Percentiles rank a stretch among this genome's conserved stretches.
Conservation (phyloP, 2,329 filamentous ascomycete genomes). For the Pestalotiopsis sp. region DNA sequence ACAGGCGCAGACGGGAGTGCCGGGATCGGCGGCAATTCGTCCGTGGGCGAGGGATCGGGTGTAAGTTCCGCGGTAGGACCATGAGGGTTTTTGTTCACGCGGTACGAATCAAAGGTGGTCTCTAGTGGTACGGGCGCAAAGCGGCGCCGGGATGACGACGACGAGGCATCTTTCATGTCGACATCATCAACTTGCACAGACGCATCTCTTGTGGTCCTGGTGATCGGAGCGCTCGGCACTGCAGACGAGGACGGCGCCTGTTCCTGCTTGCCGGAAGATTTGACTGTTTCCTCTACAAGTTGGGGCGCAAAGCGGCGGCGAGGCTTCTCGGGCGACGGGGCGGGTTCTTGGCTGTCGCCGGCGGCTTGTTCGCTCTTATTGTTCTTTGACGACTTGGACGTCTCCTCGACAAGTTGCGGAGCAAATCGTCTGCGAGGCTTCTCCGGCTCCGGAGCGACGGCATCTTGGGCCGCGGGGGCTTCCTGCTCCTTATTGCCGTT, state of each 20-base stretch:
- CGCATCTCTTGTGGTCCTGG: conserved; percentile 29
- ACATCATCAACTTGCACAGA: conserved; percentile 30
- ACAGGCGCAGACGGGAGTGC: conserved; percentile 9
- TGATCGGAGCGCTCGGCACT: conserved; percentile 24
- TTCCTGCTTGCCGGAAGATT: conserved; percentile 22
- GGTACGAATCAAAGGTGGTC: conserved; percentile 65
- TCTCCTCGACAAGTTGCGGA: conserved; percentile 36
- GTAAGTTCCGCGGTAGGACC: conserved; percentile 62
- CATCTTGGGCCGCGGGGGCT: background rate
- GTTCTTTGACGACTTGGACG: conserved; percentile 26
- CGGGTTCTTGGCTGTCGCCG: conserved; percentile 18
- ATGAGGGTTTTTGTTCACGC: conserved; percentile 43
- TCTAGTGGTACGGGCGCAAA: conserved; percentile 74
- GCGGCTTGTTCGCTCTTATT: background rate
- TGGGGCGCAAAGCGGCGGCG: conserved; percentile 35
- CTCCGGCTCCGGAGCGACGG: conserved; percentile 11
- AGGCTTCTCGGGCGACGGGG: conserved; percentile 22
- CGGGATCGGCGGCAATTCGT: conserved; percentile 41
- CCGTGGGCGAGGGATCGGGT: conserved; percentile 54
- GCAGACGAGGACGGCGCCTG: background rate
- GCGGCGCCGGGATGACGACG: conserved; percentile 49
- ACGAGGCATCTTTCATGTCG: conserved; percentile 26
- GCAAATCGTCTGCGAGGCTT: conserved; percentile 33
- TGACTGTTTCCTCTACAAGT: conserved; percentile 35
- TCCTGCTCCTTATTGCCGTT: background rate